Evolutionary conservation across 1,139 yeast species (phyloP), one percentile per base, ranked within the genome.

Genomic region (Maudiozyma humilis): DNA sequence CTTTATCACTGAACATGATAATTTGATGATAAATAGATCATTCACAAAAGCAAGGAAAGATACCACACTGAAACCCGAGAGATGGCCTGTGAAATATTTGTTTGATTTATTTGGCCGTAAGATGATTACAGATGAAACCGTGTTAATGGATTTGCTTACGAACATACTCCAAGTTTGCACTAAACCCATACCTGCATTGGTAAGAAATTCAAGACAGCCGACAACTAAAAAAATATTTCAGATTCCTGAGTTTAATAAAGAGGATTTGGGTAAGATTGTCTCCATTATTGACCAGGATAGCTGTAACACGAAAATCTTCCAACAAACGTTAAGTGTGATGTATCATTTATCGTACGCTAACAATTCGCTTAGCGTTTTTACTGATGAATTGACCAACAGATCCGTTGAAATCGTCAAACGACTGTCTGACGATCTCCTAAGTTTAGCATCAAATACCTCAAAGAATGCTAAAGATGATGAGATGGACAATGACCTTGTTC

Each of bases 271-370:
- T 44, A 75, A 76, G 48, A 70, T 87, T 41, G 81, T 85, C 16
- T 74, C 79, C 32, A 77, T 87, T 36, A 69, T 89, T 44, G 77
- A 83, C n/a, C 78, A 93, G 1, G 86, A 85, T 57, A 95, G 88
- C 47, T 87, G 96, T 60, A 80, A 89, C 23, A 82, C 87, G 51
- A 76, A 82, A 36, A 88, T 94, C 0, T 88, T 88, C 65, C 87
- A 88, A 55, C 84, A 89, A 59, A 81, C 93, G 0, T 72, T 89
- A 42, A 78, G 86, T 49, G 79, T 89, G 1, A 85, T 89, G 82
- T 93, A 84, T 55, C 82, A 85, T 57, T 63, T 89, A 45, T 76
- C 87, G 0, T 69, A 72, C 16, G 66, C 87, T 32, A 72, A 76
- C 2, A 76, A 78, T 45, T 82, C 87, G 3, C 79, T 77, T 51